Conservation (phyloP, 2,329 filamentous ascomycete genomes). For the Nemania abortiva region DNA sequence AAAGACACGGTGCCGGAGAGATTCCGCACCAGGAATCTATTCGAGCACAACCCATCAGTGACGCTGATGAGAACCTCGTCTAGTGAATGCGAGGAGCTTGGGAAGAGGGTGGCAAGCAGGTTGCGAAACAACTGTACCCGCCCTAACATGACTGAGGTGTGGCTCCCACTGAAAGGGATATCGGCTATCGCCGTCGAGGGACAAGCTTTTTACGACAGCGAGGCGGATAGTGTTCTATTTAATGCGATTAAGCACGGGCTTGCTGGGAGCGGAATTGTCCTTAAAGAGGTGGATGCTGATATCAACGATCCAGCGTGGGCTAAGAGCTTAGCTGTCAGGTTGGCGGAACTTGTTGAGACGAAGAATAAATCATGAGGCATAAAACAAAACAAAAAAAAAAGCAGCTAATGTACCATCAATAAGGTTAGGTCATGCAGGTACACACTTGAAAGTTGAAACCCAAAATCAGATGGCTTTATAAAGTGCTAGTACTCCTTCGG, state of each 20-base stretch:
- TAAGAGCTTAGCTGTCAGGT: conserved; percentile 42
- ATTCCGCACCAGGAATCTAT: conserved; percentile 64
- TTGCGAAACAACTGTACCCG: conserved; percentile 57
- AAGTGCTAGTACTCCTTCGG: conserved; percentile 1
- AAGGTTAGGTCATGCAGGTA: not conserved
- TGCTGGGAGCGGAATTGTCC: conserved; percentile 59
- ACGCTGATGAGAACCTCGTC: conserved; percentile 73
- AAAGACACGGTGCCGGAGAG: conserved; percentile 59
- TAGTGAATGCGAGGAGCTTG: conserved; percentile 69
- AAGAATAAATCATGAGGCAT: conserved; percentile 8
- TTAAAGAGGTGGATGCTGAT: conserved; percentile 62
- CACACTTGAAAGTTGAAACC: conserved; percentile 3
- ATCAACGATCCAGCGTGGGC: conserved; percentile 63
- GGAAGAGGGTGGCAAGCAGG: conserved; percentile 66
- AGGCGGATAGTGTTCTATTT: conserved; percentile 64
- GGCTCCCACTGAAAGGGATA: conserved; percentile 70
- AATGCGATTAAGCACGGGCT: conserved; percentile 63
- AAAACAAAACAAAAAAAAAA: too few relatives aligned
- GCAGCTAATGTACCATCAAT: too few relatives aligned
- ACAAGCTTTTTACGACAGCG: conserved; percentile 63
- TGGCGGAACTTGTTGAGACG: conserved; percentile 39
- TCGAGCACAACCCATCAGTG: conserved; percentile 74
- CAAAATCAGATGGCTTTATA: not conserved
- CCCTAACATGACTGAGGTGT: conserved; percentile 62
- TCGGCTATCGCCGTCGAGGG: conserved; percentile 69